These are phyloP conservation scores for Dendrothele bispora DNA, from an alignment of 768 basidiomycete genomes.

Conservation along the genomic window DNA sequence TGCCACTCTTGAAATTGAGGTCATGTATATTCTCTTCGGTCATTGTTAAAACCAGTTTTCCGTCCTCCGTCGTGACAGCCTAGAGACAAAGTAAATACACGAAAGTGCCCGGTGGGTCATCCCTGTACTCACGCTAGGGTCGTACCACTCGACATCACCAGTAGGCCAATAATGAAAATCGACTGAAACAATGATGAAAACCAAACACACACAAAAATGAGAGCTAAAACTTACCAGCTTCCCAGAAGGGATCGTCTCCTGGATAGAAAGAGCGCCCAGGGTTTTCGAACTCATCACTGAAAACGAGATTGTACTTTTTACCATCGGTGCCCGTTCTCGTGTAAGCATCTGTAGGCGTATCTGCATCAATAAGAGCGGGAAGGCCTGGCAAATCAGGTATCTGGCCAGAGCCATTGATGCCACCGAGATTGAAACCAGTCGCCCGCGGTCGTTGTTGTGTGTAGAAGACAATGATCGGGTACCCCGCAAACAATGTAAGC, in stretches of 20 bases:
- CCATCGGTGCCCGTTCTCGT: constrained; percentile 75
- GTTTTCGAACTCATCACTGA: constrained; percentile 81
- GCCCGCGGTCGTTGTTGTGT: constrained; percentile 30
- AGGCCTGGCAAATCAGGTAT: constrained; percentile 74
- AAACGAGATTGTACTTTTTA: constrained; percentile 76
- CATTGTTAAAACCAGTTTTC: constrained; percentile 82
- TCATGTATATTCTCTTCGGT: constrained; percentile 68
- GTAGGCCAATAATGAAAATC: constrained; percentile 88
- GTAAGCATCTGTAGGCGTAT: constrained; percentile 61
- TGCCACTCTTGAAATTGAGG: constrained; percentile 82
- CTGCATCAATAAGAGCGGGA: constrained; percentile 70
- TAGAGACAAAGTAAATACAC: constrained; percentile 19
- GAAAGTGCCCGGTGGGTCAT: neutral
- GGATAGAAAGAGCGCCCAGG: constrained; percentile 70
- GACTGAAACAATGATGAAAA: no score
- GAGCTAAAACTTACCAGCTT: no score
- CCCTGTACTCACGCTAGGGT: constrained; percentile 50
- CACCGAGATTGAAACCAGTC: constrained; percentile 82
- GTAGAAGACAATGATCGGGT: constrained; percentile 74
- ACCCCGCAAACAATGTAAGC: constrained; percentile 82
- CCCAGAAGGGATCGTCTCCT: constrained; percentile 82
- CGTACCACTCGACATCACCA: constrained; percentile 84
- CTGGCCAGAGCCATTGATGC: constrained; percentile 85
- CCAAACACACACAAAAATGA: no score
- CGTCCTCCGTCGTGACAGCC: constrained; percentile 72